Evolutionary conservation across 495 filamentous ascomycete species (phyloP), one percentile per base, ranked within the genome.

Genomic region (Collariella sp.): DNA sequence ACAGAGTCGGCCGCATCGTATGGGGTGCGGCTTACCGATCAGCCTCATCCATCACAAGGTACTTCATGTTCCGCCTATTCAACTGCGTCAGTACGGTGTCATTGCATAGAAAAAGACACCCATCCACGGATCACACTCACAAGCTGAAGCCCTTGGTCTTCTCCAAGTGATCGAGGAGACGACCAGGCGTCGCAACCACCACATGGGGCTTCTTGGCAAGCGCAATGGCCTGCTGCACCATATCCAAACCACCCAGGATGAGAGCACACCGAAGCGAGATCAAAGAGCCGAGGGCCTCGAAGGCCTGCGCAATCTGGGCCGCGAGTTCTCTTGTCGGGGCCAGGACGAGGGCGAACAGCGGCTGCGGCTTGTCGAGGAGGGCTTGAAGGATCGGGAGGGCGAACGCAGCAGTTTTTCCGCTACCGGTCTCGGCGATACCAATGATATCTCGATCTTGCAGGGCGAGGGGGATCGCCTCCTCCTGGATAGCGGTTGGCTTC

Each of bases 81-180:
- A 6, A 2, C 24, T 1, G 7, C 34, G 39, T 49, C 24, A 49
- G 36, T 38, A 36, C 22, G 4, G 0, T 9, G 18, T 34, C 19
- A 18, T 39, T 0, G 13, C 20, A 4, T 16, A 7, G n/a, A n/a
- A n/a, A n/a, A n/a, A n/a, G n/a, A n/a, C n/a, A n/a, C n/a, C n/a
- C n/a, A n/a, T n/a, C n/a, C n/a, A n/a, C n/a, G n/a, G n/a, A n/a
- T n/a, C n/a, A n/a, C 22, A 56, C 61, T 56, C 82, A 80, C 35
- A 96, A 71, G 7, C 83, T 87, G 69, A 98, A 98, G 9, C 93
- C 91, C 66, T 95, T 96, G 7, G 93, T 98, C 66, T 95, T 95
- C 67, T 98, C 91, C 10, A 96, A 73, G 66, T 98, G 93, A 61
- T 98, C 93, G 2, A 96, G 75, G 11, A 98, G 71, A 48, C 93